Evolutionary conservation across 805 yeast genomes (phyloP).

Genomic region (Nakazawaea ernobii): DNA sequence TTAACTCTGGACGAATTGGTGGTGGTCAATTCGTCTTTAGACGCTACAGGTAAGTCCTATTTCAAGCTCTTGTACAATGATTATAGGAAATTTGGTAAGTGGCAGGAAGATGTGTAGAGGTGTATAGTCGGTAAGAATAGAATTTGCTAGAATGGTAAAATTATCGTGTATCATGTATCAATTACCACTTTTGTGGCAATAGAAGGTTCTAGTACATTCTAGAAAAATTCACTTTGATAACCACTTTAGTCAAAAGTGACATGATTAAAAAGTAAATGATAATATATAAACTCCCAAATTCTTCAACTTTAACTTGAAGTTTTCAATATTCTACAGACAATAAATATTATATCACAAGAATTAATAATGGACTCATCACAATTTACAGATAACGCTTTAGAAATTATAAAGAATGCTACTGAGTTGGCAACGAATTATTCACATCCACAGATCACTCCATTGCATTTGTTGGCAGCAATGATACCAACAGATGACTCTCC

Average conservation of each 20-base stretch:
- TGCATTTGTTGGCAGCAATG: slow-evolving; percentile 90
- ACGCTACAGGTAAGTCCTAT: slow-evolving; percentile 61
- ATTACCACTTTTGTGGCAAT: not conserved
- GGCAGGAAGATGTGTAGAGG: slow-evolving; percentile 52
- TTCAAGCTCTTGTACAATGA: slow-evolving; percentile 65
- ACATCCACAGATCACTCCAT: slow-evolving; percentile 79
- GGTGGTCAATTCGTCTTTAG: slow-evolving; percentile 58
- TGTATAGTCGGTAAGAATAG: not conserved
- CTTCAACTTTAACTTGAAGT: not conserved
- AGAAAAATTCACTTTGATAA: not conserved
- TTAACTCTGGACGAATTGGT: slow-evolving; percentile 62
- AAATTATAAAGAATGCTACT: slow-evolving; percentile 71
- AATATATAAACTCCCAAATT: not conserved
- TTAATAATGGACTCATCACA: slow-evolving; percentile 57
- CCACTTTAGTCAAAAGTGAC: not conserved
- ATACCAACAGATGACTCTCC: slow-evolving; percentile 53
- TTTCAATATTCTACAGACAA: not conserved
- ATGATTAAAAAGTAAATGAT: not conserved
- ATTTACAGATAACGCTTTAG: slow-evolving; percentile 91
- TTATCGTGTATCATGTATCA: not conserved
- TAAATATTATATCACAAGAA: not conserved
- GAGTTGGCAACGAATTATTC: slow-evolving; percentile 79
- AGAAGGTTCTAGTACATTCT: slow-evolving; percentile 5
- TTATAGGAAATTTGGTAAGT: slow-evolving; percentile 73
- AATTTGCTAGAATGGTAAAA: not conserved